Evolutionary conservation across 768 basidiomycete genomes (phyloP), one percentile per base, ranked within the genome.

Genomic region (Mycena belliarum): DNA sequence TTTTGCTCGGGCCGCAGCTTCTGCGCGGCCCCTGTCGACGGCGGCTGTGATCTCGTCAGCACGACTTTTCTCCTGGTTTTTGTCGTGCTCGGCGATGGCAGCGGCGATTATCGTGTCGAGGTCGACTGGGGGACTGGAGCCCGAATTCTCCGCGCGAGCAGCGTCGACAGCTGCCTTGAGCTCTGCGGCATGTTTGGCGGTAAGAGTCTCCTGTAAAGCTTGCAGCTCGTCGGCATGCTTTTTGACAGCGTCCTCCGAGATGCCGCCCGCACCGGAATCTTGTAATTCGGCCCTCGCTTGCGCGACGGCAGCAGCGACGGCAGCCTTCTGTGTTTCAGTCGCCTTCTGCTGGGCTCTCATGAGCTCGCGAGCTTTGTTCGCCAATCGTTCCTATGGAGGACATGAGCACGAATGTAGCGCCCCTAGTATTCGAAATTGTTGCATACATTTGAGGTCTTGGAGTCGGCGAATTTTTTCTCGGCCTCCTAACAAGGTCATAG

Each of bases 11-110:
- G 83, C 75, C 1, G 65, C 74, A 49, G 80, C 76, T 61, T 92
- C 90, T 74, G 81, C 75, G 45, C 89, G 77, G 3, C 90, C 90
- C 3, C 82, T 75, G 48, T 92, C 90, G 8, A 87, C 77, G 1
- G 90, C 90, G 7, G 81, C 75, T 3, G 77, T 77, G 32, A 90
- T 81, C 49, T 88, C 87, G 23, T 82, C 76, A 7, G 76, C 73
- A 23, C 83, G 82, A 38, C 73, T 75, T 12, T 75, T 71, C 67
- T 81, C 73, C 5, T 79, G 57, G 23, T 78, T 73, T 60, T 78
- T 75, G 48, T 84, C 77, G 56, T 81, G 76, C 41, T 81, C 79
- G 1, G 71, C 73, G 43, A 85, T 71, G 5, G 82, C 82, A 12
- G 76, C 74, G 1, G 75, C 76, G 37, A 87, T 72, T 24, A 82